Percentiles rank a stretch among this genome's conserved stretches.
phyloP scores from a whole-genome alignment of 371 early-diverging fungal genomes.

The Sporodiniella umbellata region DNA sequence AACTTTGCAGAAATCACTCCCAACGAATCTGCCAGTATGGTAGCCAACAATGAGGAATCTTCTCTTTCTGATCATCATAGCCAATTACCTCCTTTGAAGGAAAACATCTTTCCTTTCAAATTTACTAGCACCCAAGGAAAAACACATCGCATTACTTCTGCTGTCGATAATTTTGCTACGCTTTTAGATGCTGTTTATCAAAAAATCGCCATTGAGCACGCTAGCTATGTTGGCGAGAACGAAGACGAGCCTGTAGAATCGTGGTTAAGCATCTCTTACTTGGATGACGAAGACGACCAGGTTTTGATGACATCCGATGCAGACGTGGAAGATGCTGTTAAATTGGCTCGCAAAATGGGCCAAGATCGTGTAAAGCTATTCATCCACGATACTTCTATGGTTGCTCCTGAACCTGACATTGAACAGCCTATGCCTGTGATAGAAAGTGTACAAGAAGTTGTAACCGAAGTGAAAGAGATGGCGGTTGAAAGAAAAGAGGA shows the following conservation, averaged over 20 bases:
- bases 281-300: conserved; percentile 89
- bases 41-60: conserved; percentile 39
- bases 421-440: not conserved
- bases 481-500: conserved; percentile 7
- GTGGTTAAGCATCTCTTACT: conserved; percentile 69
- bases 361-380: conserved; percentile 78
- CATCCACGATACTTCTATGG: conserved; percentile 43
- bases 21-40: conserved; percentile 51
- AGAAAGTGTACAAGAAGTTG: conserved; percentile 4
- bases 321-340: conserved; percentile 82
- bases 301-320: conserved; percentile 76
- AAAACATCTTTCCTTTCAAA: conserved; percentile 38
- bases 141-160: conserved; percentile 36
- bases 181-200: conserved; percentile 31
- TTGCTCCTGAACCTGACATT: conserved; percentile 1
- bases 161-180: conserved; percentile 16
- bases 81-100: conserved; percentile 1
- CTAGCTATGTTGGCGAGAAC: conserved; percentile 4
- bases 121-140: conserved; percentile 29
- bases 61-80: conserved; percentile 42
- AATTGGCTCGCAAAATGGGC: conserved; percentile 72
- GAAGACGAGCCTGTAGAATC: conserved; percentile 17
- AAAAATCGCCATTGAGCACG: conserved; percentile 39
- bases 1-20: conserved; percentile 45
- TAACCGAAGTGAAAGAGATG: not conserved